phyloP scores from a whole-genome alignment of 2,329 filamentous ascomycete genomes.

The Polychaeton citri region DNA sequence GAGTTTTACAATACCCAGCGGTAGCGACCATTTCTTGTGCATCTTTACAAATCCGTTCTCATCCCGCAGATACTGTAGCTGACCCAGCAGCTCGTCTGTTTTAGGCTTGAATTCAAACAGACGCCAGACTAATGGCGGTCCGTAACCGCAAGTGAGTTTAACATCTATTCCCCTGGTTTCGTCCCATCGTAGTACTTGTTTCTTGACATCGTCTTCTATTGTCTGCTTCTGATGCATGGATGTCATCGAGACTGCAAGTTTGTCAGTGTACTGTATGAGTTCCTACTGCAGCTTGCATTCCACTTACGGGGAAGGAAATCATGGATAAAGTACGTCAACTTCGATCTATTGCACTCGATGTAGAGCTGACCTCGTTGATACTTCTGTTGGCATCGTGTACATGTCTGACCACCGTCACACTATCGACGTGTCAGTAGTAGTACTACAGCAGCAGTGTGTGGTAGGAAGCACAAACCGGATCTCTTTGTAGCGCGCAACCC shows the following conservation, averaged over 20 bases:
- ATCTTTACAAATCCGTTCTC: conserved; percentile 17
- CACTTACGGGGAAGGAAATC: conserved; percentile 29
- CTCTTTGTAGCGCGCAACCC: conserved; percentile 35
- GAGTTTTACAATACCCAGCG: conserved; percentile 32
- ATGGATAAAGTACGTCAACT: conserved; percentile 29
- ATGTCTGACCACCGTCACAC: conserved; percentile 17
- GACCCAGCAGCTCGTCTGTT: conserved; percentile 25
- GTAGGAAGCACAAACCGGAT: conserved; percentile 21
- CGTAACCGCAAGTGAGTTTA: conserved; percentile 30
- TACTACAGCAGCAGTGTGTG: background rate
- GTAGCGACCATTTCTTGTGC: conserved; percentile 28
- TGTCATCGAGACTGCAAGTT: conserved; percentile 18
- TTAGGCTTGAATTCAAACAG: conserved; percentile 34
- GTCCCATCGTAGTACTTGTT: conserved; percentile 22
- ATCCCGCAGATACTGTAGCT: conserved; percentile 31
- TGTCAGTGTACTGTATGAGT: conserved; percentile 1
- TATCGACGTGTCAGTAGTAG: conserved; percentile 14
- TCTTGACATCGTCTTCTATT: conserved; percentile 26
- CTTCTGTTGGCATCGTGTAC: conserved; percentile 18
- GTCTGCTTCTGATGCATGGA: conserved; percentile 30
- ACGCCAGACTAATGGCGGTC: conserved; percentile 30
- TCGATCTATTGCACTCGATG: conserved; percentile 32
- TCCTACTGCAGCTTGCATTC: conserved; percentile 1
- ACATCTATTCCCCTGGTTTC: conserved; percentile 25
- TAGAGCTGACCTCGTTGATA: conserved; percentile 24